Evolutionary conservation across 1,139 yeast genomes (phyloP).

Genomic region (Saccharomyces pastorianus): DNA sequence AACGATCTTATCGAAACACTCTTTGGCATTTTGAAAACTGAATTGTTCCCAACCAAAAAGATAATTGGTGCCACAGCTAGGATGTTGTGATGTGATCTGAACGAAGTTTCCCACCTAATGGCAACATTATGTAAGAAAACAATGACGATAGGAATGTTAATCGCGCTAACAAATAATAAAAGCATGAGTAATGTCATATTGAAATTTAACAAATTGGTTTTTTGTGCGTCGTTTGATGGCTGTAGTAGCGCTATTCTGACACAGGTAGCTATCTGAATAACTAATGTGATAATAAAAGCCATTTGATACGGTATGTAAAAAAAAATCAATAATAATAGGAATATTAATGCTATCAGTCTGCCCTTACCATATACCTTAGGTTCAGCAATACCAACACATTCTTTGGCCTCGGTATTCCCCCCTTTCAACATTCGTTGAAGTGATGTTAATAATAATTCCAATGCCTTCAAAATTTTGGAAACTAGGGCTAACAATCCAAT

Average conservation of each 20-base stretch:
- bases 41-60: conserved; percentile 41
- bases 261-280: conserved; percentile 45
- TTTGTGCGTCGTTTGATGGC: neutral
- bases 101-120: conserved; percentile 65
- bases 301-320: conserved; percentile 72
- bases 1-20: conserved; percentile 19
- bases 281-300: conserved; percentile 52
- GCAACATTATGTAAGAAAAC: conserved; percentile 65
- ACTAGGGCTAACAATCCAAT: conserved; percentile 37
- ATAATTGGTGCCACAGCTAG: conserved; percentile 60
- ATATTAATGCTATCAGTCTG: conserved; percentile 33
- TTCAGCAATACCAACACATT: neutral
- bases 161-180: conserved; percentile 61
- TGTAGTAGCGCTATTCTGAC: conserved; percentile 26
- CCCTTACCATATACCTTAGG: conserved; percentile 18
- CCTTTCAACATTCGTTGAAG: neutral
- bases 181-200: conserved; percentile 48
- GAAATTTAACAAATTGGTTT: conserved; percentile 38
- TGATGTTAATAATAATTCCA: conserved; percentile 8
- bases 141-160: conserved; percentile 57
- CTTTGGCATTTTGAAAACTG: conserved; percentile 21
- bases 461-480: conserved; percentile 7
- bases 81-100: conserved; percentile 67
- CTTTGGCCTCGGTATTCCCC: neutral
- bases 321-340: conserved; percentile 41